Evolutionary conservation across 192 early-diverging fungal species (phyloP), one percentile per base, ranked within the genome.

Genomic region (Coemansia sp.): DNA sequence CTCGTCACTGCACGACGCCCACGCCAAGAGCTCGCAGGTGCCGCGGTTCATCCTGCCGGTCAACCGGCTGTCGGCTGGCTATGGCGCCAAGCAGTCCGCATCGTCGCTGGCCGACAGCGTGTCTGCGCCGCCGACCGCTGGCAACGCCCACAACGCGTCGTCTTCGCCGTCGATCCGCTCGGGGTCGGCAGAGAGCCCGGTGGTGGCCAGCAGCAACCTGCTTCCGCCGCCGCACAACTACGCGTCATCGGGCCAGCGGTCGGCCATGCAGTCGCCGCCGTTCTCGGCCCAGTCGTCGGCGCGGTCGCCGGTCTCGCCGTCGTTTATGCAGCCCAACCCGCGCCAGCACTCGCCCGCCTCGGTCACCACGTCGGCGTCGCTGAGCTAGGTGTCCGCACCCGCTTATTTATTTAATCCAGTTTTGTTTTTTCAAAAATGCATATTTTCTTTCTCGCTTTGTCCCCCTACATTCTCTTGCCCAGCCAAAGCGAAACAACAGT

Each of bases 11-110:
- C 61, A 48, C 41, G 37, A 20, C 58, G 11, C 53, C 17, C 38
- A 60, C 22, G 4, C 32, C 68, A 65, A 63, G 51, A 18, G 28
- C 52, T 43, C 39, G 7, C 22, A 66, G 2, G 18, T 34, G 20
- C 68, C 71, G 39, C 67, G 75, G 17, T 82, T 82, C 32, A 65
- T 77, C 35, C 28, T 82, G 68, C 75, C 79, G 0, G 59, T 66
- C 9, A 52, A 51, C 43, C 74, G 79, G 28, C 62, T 82, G 17
- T 67, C 70, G 8, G 54, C 66, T 11, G 34, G 64, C 17, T 65
- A 65, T 15, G 15, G 35, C n/a, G 51, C n/a, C 34, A 37, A 9
- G 32, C 34, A 5, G 39, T 11, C 56, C 7, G 5, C 12, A n/a
- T 5, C 37, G 8, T n/a, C 58, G 11, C 35, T 60, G 15, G 2